phyloP scores from a whole-genome alignment of 352 stramenopile genomes.

The Plasmopara viticola region DNA sequence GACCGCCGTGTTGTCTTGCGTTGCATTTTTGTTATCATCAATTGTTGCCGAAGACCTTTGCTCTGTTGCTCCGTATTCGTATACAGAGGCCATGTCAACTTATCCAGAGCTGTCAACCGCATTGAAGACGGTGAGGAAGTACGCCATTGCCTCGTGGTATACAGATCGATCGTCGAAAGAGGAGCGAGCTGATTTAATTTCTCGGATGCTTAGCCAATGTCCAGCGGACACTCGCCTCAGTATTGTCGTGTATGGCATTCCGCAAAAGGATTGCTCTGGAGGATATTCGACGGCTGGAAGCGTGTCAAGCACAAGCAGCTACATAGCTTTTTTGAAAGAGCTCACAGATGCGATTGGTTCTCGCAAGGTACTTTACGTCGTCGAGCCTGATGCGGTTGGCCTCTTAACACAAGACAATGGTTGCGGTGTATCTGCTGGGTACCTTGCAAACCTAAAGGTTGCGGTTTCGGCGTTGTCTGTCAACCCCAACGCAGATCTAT shows the following conservation, averaged over 20 bases:
- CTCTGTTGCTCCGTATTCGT: constrained; percentile 35
- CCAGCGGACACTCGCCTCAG: constrained; percentile 33
- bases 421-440: constrained; percentile 37
- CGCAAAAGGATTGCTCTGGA: constrained; percentile 64
- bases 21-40: constrained; percentile 5
- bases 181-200: constrained; percentile 23
- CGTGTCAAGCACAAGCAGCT: constrained; percentile 34
- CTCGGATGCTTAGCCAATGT: constrained; percentile 32
- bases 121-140: constrained; percentile 39
- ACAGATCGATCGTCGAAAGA: constrained; percentile 34
- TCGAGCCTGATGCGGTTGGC: constrained; percentile 58
- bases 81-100: constrained; percentile 29
- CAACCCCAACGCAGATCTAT: constrained; percentile 64
- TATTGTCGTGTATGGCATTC: constrained; percentile 63
- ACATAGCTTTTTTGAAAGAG: constrained; percentile 37
- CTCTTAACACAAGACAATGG: constrained; percentile 30
- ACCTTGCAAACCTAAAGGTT: constrained; percentile 43
- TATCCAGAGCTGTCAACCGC: constrained; percentile 42
- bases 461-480: constrained; percentile 36
- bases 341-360: constrained; percentile 35
- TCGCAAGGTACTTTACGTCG: constrained; percentile 57
- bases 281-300: constrained; percentile 33
- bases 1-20: constrained; percentile 4
- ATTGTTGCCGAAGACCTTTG: constrained; percentile 30
- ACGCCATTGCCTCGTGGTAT: constrained; percentile 60